These are phyloP conservation scores for Fusarium abutilonis DNA, from an alignment of 2,329 filamentous ascomycete species.

Conservation along the genomic window DNA sequence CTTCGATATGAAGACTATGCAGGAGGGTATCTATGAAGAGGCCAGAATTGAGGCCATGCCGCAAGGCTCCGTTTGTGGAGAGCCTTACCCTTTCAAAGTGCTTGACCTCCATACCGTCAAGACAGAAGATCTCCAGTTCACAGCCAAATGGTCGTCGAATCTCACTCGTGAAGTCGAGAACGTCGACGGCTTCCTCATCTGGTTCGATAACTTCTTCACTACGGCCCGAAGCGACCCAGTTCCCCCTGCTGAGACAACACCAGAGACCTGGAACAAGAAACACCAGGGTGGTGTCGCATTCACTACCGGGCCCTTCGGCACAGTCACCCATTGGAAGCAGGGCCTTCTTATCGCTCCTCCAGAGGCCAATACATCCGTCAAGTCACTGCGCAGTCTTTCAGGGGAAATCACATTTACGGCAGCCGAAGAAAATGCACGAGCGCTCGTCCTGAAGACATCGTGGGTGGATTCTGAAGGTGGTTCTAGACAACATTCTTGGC, in stretches of 20 bases:
- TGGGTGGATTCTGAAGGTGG: constrained; percentile 64
- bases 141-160: constrained; percentile 70
- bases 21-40: constrained; percentile 81
- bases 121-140: constrained; percentile 79
- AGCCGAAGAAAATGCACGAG: constrained; percentile 74
- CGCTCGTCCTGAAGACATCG: constrained; percentile 69
- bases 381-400: constrained; percentile 65
- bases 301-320: constrained; percentile 82
- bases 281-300: constrained; percentile 76
- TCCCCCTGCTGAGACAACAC: constrained; percentile 62
- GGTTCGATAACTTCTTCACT: constrained; percentile 95
- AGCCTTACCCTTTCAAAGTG: constrained; percentile 73
- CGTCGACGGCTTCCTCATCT: constrained; percentile 88
- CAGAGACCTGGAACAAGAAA: constrained; percentile 69
- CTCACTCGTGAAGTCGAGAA: constrained; percentile 70
- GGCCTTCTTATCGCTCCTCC: constrained; percentile 77
- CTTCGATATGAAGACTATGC: constrained; percentile 94
- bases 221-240: constrained; percentile 65
- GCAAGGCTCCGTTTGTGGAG: constrained; percentile 66
- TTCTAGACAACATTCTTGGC: constrained; percentile 61
- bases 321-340: constrained; percentile 91
- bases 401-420: constrained; percentile 78
- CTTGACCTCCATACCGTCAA: constrained; percentile 80
- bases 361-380: constrained; percentile 58
- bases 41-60: constrained; percentile 80